Evolutionary conservation across 73 alveolate species (phyloP).

Genomic region (Paramecium biaurelia): DNA sequence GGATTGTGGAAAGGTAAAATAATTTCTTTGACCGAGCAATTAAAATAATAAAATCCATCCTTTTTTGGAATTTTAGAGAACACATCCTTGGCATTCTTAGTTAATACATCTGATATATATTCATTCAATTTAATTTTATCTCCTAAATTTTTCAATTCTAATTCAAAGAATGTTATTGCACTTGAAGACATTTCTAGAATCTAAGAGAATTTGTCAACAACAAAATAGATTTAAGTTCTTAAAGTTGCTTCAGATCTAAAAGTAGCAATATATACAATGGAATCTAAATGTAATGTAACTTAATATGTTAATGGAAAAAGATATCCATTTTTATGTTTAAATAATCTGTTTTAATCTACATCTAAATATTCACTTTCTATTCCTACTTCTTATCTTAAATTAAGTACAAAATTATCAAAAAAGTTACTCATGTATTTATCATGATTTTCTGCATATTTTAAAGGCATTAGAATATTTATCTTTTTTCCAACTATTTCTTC

Average conservation of each 20-base stretch:
- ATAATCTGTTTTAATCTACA: not conserved
- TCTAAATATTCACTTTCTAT: constrained; percentile 24
- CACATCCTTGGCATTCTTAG: not conserved
- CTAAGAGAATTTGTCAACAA: not conserved
- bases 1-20: not conserved
- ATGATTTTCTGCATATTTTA: constrained; percentile 23
- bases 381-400: not conserved
- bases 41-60: not conserved
- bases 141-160: not conserved
- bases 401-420: constrained; percentile 29
- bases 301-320: constrained; percentile 43
- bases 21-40: not conserved
- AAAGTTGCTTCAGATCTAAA: not conserved
- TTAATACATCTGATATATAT: not conserved
- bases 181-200: constrained; percentile 46
- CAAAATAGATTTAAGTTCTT: not conserved
- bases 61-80: not conserved
- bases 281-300: constrained; percentile 21
- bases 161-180: constrained; percentile 47
- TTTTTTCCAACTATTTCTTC: constrained; percentile 48
- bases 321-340: constrained; percentile 56
- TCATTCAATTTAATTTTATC: not conserved
- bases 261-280: not conserved
- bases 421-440: constrained; percentile 5
- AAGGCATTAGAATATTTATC: constrained; percentile 20